Base-by-base conservation (phyloP, 768 basidiomycete genomes). In the Porphyrellus cyaneotinctus region DNA sequence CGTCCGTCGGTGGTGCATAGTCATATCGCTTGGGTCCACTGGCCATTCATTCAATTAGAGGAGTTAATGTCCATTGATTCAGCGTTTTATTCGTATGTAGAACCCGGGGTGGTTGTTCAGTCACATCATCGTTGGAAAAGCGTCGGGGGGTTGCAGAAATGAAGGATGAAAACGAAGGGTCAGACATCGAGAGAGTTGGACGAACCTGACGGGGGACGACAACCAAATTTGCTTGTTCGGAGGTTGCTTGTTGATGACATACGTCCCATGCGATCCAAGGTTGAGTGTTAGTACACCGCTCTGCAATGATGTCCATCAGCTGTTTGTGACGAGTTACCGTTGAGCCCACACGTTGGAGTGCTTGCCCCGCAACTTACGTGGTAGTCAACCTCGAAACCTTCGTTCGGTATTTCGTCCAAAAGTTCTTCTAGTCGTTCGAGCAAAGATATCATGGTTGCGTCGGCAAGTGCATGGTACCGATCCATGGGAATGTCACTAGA, bases 221-320 rank as follows among this genome's bases (percentile, higher is more conserved):
- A 97, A 76, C 94, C 94, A 97, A 60, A 97, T 95, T 66, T 97
- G 94, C 72, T 92, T 92, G 67, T 97, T 97, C 7, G 94, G 94
- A 12, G 94, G 94, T 66, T 97, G 94, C 75, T 95, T 97, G 72
- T 97, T 97, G 71, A 97, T 86, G 26, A 95, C 94, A 72, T 95
- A 97, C 12, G 89, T 95, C 14, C 91, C 92, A 50, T 84, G 73
- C 36, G 77, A 72, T 28, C 85, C 92, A 15, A 95, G 75, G 44
- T 75, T 76, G 39, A 95, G 79, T 1, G 93, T 97, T 31, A 97
- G 68, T 28, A 97, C 94, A n/a, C 94, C 94, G 62, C 87, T 85
- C 94, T 95, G 67, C 30, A 24, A 53, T 23, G 38, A 54, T 53
- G 24, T 33, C 17, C 50, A 14, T 68, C 13, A 68, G 53, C 15